Base-by-base conservation (phyloP, 768 basidiomycete genomes). In the Cyclocybe aegerita region DNA sequence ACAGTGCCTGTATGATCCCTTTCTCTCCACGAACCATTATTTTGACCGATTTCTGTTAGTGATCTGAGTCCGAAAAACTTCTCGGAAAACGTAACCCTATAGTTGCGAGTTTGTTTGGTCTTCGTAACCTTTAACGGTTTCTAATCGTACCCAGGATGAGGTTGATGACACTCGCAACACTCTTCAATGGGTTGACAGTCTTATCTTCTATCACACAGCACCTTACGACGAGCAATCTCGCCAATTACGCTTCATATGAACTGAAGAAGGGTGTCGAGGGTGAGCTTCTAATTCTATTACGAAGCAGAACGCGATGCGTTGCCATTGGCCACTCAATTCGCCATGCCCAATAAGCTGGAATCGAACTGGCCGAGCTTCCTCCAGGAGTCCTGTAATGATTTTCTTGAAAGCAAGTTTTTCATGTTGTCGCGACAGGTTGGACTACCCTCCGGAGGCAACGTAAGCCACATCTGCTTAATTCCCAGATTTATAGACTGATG, bases 291-390 rank as follows among this genome's bases (percentile, higher is more conserved):
- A 29, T 65, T 66, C 8, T 77, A 83, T 49, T 85, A 89, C 4
- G 88, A 90, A 65, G 68, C 79, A 12, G 85, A 94, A 57, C 85
- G 87, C 44, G 82, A 86, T n/a, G 79, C 79, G 0, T 70, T 85
- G 14, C 79, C 80, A 51, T 65, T 69, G 7, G 72, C 77, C 4
- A 94, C 96, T 29, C 76, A 88, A 65, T 93, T 99, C 53, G 95
- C 82, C 1, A 90, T 95, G 23, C 90, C 93, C 70, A 92, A 94
- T 75, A 98, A 98, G 73, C 75, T 84, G 53, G 98, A 98, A 72
- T 73, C 76, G 30, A 99, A 72, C 65, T 85, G 34, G 94, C 83
- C 23, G 70, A 81, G 39, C 70, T 99, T 35, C 90, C 93, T 2
- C 58, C 74, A 1, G 80, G 81, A 51, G 74, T 77, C 23, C 80